Percentiles rank a stretch among this genome's conserved stretches.
Evolutionary conservation across 225 moss, liverwort and hornwort genomes (phyloP).

Genomic region (Bryoerythrophyllum caledonicum): DNA sequence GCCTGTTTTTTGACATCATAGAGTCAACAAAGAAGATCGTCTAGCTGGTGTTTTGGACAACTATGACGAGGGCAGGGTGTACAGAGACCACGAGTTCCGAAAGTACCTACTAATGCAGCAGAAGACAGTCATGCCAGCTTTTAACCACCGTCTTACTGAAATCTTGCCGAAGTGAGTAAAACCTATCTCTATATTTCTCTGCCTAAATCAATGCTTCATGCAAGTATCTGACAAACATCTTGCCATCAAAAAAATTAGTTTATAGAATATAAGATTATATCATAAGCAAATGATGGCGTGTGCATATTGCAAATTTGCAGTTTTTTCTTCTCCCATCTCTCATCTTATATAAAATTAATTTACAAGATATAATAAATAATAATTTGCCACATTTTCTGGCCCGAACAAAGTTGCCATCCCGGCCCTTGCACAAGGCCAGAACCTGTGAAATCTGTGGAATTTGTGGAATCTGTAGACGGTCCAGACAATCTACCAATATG

Average conservation of each 20-base stretch:
- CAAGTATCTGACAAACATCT: background rate
- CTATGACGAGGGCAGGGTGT: constrained; percentile 27
- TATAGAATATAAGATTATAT: background rate
- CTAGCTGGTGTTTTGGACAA: constrained; percentile 29
- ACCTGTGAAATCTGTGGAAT: background rate
- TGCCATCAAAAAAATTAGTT: background rate
- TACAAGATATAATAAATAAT: background rate
- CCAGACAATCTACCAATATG: constrained; percentile 23
- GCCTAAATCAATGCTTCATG: background rate
- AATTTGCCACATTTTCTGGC: background rate
- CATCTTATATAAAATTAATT: background rate
- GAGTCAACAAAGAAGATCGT: constrained; percentile 33
- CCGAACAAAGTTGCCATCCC: background rate
- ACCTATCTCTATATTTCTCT: background rate
- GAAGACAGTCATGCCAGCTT: constrained; percentile 19
- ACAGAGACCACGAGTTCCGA: constrained; percentile 25
- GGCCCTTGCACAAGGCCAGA: background rate
- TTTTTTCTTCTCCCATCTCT: background rate
- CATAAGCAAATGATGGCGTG: background rate
- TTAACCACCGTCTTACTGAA: constrained; percentile 5
- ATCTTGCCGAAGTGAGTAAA: constrained; percentile 24
- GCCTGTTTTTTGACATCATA: constrained; percentile 4
- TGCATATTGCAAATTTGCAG: background rate
- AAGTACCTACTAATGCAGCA: constrained; percentile 20
- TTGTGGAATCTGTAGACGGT: background rate